Percentiles rank a stretch among this genome's conserved stretches.
Evolutionary conservation across 2,329 filamentous ascomycete genomes (phyloP).

Genomic region (Colletotrichum tropicale): DNA sequence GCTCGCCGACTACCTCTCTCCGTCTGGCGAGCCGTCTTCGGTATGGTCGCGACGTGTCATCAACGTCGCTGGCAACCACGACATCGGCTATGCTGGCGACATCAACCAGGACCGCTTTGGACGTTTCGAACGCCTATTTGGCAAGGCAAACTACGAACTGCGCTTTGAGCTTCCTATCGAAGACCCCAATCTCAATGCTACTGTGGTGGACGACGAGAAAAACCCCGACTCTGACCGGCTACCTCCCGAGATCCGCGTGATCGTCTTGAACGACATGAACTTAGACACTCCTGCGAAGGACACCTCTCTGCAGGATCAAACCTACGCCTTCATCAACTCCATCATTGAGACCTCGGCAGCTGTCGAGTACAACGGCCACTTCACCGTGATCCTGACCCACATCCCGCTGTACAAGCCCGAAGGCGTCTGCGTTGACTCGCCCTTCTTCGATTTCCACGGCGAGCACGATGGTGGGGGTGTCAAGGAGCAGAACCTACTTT

Average conservation of each 20-base stretch:
- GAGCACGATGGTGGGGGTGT: constrained; percentile 70
- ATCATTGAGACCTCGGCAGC: constrained; percentile 67
- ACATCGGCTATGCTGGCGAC: constrained; percentile 95
- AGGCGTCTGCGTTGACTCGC: constrained; percentile 83
- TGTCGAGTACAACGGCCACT: constrained; percentile 67
- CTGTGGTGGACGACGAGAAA: constrained; percentile 42
- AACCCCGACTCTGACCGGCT: constrained; percentile 54
- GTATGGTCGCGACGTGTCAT: constrained; percentile 81
- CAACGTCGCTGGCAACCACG: constrained; percentile 93
- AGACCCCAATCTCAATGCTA: constrained; percentile 40
- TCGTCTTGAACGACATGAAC: constrained; percentile 92
- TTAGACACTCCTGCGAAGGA: constrained; percentile 82
- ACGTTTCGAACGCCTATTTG: constrained; percentile 85
- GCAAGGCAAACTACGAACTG: constrained; percentile 89
- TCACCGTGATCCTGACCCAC: constrained; percentile 89
- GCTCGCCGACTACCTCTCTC: constrained; percentile 53
- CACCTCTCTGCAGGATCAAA: constrained; percentile 71
- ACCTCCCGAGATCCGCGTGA: constrained; percentile 75
- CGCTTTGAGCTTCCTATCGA: constrained; percentile 66
- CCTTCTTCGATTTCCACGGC: constrained; percentile 80
- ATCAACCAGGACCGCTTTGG: constrained; percentile 75
- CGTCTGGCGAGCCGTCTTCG: constrained; percentile 34
- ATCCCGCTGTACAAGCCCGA: constrained; percentile 85
- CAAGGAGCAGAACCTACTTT: constrained; percentile 91
- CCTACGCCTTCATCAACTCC: constrained; percentile 77